Evolutionary conservation across 78 protist species (phyloP).

Genomic region (Paratrimastix pyriformis): DNA sequence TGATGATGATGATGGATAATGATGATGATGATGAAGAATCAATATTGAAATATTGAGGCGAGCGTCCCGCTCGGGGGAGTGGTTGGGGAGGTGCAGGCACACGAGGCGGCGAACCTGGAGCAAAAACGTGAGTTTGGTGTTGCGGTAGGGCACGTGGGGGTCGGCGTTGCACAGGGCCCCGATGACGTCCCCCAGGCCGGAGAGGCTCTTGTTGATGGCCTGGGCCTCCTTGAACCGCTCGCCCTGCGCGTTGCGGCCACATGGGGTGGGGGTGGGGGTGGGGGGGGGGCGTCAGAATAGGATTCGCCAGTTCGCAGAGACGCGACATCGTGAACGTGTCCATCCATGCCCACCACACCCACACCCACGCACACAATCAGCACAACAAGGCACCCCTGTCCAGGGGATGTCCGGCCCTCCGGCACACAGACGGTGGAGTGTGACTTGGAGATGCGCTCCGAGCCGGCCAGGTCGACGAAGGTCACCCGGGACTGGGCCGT

Average conservation of each 20-base stretch:
- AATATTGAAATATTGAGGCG: background rate
- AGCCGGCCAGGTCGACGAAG: constrained; percentile 35
- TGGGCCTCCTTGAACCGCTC: constrained; percentile 11
- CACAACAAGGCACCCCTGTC: too few species aligned
- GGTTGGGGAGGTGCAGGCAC: background rate
- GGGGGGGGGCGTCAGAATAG: too few species aligned
- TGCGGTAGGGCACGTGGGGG: constrained; percentile 35
- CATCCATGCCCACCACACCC: background rate
- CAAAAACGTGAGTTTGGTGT: constrained; percentile 30
- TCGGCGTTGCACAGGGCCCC: background rate
- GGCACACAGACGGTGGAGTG: background rate
- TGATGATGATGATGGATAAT: too few species aligned
- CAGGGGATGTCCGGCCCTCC: too few species aligned
- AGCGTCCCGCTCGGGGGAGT: background rate
- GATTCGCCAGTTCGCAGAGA: too few species aligned
- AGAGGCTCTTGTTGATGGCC: constrained; percentile 24
- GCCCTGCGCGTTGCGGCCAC: too few species aligned
- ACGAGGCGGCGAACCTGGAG: background rate
- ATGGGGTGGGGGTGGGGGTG: too few species aligned
- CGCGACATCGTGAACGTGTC: too few species aligned
- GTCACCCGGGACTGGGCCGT: too few species aligned
- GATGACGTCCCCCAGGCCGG: constrained; percentile 1
- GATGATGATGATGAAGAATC: too few species aligned
- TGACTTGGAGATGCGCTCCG: constrained; percentile 18
- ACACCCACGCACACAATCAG: background rate